Conservation (phyloP, 495 filamentous ascomycete species). For the Lasiosphaeria miniovina region DNA sequence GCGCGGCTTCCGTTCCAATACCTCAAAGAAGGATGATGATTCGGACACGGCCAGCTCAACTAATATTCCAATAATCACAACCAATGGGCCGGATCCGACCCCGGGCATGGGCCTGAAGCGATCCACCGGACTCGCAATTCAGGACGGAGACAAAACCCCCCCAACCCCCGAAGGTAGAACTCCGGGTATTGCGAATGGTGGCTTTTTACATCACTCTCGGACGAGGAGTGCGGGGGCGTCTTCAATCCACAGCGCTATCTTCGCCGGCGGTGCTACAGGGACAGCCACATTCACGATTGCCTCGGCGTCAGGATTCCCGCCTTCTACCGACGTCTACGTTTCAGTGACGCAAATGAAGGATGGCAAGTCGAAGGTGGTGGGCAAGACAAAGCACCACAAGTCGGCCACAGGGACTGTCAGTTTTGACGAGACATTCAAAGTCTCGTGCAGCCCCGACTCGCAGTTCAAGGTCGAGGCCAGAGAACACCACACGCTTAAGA, state of each 20-base stretch:
- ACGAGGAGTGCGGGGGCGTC: slow-evolving; percentile 65
- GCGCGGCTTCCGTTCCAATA: slow-evolving; percentile 59
- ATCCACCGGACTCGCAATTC: slow-evolving; percentile 28
- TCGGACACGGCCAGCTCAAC: slow-evolving; percentile 33
- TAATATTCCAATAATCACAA: slow-evolving; percentile 46
- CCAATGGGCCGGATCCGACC: slow-evolving; percentile 37
- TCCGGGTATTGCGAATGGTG: slow-evolving; percentile 30
- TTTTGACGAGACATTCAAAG: slow-evolving; percentile 78
- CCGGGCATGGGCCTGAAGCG: slow-evolving; percentile 34
- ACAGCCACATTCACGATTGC: slow-evolving; percentile 78
- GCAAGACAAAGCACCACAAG: slow-evolving; percentile 85
- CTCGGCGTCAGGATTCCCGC: slow-evolving; percentile 74
- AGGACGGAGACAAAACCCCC: slow-evolving; percentile 25
- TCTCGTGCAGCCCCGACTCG: slow-evolving; percentile 74
- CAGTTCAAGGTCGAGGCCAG: slow-evolving; percentile 84
- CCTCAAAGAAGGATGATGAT: slow-evolving; percentile 55
- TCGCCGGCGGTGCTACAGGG: slow-evolving; percentile 59
- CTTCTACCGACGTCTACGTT: slow-evolving; percentile 77
- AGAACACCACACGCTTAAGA: slow-evolving; percentile 76
- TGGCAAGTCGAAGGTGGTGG: slow-evolving; percentile 69
- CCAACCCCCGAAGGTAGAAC: slow-evolving; percentile 36
- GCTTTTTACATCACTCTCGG: slow-evolving; percentile 53
- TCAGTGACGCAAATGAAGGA: slow-evolving; percentile 59
- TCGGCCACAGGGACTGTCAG: slow-evolving; percentile 53
- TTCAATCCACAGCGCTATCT: slow-evolving; percentile 56